Conservation (phyloP, 2,329 filamentous ascomycete species). For the Coniochaeta hoffmannii region DNA sequence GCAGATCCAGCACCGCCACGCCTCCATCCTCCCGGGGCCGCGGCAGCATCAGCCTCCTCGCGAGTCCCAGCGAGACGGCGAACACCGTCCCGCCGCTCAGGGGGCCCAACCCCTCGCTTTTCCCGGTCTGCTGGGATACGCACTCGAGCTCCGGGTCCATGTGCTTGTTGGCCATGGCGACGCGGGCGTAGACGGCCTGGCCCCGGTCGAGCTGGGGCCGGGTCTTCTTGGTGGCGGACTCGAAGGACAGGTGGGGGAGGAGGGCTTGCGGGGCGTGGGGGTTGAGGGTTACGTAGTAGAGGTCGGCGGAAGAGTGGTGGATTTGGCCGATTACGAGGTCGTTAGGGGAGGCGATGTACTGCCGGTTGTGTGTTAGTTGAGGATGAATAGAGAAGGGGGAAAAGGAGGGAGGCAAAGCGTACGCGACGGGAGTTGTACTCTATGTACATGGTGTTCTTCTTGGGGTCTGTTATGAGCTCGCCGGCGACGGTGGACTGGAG, state of each 20-base stretch:
- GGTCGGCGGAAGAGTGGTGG: constrained; percentile 65
- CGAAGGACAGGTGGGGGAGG: constrained; percentile 85
- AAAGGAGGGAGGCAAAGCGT: constrained; percentile 9
- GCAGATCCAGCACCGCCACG: constrained; percentile 68
- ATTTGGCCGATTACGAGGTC: constrained; percentile 88
- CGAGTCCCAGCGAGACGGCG: constrained; percentile 69
- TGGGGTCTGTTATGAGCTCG: constrained; percentile 57
- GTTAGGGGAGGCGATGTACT: constrained; percentile 74
- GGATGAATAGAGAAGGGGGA: neutral
- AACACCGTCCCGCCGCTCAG: constrained; percentile 83
- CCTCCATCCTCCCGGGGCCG: constrained; percentile 54
- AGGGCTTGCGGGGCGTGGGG: constrained; percentile 56
- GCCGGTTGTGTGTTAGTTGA: constrained; percentile 9
- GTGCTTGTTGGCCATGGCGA: constrained; percentile 69
- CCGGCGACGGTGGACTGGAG: constrained; percentile 63
- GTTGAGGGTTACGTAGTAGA: constrained; percentile 73
- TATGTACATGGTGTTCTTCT: constrained; percentile 73
- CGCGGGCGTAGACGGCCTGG: constrained; percentile 81
- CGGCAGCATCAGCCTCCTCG: constrained; percentile 67
- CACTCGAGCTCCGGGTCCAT: constrained; percentile 90
- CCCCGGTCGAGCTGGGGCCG: constrained; percentile 69
- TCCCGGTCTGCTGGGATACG: constrained; percentile 77
- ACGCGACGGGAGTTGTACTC: constrained; percentile 65
- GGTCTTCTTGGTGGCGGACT: constrained; percentile 86
- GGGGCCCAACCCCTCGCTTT: constrained; percentile 79